Evolutionary conservation across 2,329 filamentous ascomycete genomes (phyloP).

Genomic region (Cordyceps cateniannulata): DNA sequence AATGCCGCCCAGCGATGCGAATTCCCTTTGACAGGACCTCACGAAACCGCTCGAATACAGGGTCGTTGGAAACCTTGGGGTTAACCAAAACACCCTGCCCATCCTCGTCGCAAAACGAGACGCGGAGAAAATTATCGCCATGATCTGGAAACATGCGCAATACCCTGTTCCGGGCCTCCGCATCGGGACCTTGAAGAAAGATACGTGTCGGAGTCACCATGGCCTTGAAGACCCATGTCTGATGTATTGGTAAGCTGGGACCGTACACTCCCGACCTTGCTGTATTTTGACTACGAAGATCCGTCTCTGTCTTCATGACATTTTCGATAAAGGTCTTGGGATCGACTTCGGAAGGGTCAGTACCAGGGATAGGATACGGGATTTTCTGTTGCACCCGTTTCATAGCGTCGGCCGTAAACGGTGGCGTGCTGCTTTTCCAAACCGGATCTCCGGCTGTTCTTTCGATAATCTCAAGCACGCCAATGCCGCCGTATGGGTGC

Average conservation of each 20-base stretch:
- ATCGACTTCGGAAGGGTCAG: constrained; percentile 35
- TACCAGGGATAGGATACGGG: constrained; percentile 46
- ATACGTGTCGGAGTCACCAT: constrained; percentile 54
- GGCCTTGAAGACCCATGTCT: constrained; percentile 47
- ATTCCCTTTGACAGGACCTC: constrained; percentile 53
- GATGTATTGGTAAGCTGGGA: constrained; percentile 26
- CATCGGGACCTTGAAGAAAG: constrained; percentile 52
- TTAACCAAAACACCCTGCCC: constrained; percentile 57
- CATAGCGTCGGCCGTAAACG: constrained; percentile 47
- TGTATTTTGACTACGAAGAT: constrained; percentile 19
- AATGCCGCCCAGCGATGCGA: constrained; percentile 54
- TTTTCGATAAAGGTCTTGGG: constrained; percentile 32
- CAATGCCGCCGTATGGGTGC: constrained; percentile 43
- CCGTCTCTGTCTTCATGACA: constrained; percentile 42
- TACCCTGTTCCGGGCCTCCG: constrained; percentile 64
- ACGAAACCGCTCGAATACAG: constrained; percentile 55
- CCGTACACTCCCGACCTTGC: constrained; percentile 24
- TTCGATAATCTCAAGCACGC: constrained; percentile 39
- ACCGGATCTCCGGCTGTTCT: constrained; percentile 20
- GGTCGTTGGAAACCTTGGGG: constrained; percentile 35
- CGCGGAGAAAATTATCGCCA: constrained; percentile 60
- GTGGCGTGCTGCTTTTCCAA: constrained; percentile 21
- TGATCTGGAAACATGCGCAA: constrained; percentile 56
- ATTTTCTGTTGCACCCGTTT: constrained; percentile 46
- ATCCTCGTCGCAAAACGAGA: constrained; percentile 69